A percentile compares a stretch with the other conserved stretches of the same genome.
Conservation (phyloP, 345 rosid genomes). For the Limnanthes douglasii region DNA sequence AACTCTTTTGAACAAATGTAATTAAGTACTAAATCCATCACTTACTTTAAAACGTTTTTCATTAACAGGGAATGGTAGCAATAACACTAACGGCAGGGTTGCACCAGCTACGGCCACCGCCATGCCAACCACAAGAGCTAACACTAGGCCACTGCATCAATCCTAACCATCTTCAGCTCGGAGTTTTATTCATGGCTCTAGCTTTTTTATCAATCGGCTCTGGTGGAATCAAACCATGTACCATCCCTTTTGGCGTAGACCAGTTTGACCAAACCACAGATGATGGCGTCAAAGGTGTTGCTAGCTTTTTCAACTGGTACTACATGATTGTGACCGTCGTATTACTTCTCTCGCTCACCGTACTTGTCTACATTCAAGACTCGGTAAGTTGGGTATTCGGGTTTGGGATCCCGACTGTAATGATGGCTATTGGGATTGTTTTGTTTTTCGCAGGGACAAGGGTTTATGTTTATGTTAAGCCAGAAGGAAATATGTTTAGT, state of each 20-base stretch:
- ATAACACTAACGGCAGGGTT: slow-evolving; percentile 60
- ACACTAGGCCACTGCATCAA: slow-evolving; percentile 14
- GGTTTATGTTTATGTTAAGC: slow-evolving; percentile 39
- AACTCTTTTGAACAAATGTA: too few relatives aligned
- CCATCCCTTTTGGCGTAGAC: slow-evolving; percentile 72
- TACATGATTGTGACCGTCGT: slow-evolving; percentile 48
- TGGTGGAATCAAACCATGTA: slow-evolving; percentile 68
- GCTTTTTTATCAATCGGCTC: slow-evolving; percentile 39
- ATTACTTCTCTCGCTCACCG: slow-evolving; percentile 28
- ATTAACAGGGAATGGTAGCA: slow-evolving; percentile 51
- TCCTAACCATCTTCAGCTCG: slow-evolving; percentile 22
- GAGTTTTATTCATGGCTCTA: slow-evolving; percentile 27
- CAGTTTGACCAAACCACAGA: slow-evolving; percentile 62
- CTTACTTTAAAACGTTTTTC: too few relatives aligned
- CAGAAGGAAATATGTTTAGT: slow-evolving; percentile 53
- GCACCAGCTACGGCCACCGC: slow-evolving; percentile 53
- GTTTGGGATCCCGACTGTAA: slow-evolving; percentile 52
- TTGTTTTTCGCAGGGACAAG: slow-evolving; percentile 40
- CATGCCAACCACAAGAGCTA: slow-evolving; percentile 15
- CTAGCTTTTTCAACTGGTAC: slow-evolving; percentile 68
- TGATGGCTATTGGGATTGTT: slow-evolving; percentile 34
- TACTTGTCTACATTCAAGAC: slow-evolving; percentile 62
- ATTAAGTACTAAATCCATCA: too few relatives aligned
- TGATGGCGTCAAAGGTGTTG: slow-evolving; percentile 49
- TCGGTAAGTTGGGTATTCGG: slow-evolving; percentile 68